Evolutionary conservation across 2,329 filamentous ascomycete genomes (phyloP), one percentile per base, ranked within the genome.

Genomic region (Microsporum canis): DNA sequence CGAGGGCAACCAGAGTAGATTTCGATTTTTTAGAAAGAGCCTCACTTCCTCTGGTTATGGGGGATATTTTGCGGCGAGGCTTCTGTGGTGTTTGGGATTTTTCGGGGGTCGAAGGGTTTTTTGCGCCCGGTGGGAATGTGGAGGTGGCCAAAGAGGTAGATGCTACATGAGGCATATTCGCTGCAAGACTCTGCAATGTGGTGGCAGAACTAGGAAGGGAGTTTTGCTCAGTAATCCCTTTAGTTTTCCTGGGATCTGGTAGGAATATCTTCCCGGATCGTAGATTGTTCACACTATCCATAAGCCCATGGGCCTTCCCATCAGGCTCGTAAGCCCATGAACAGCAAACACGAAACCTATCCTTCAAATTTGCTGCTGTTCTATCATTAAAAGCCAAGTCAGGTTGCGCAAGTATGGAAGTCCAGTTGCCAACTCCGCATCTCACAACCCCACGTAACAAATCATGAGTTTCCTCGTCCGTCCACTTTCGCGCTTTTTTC

Each of bases 371-470:
- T 29, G 84, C 78, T 7, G 83, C 79, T n/a, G 79, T 84, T 33
- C 84, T 76, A 8, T 78, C 75, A 63, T 82, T 77, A 67, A 87
- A 86, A 2, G 72, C 73, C 62, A 82, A 80, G 38, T 84, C 80
- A 14, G 79, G 70, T 64, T 82, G 80, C 2, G 80, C 75, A 31
- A 85, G 69, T 17, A 87, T 86, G 64, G 79, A 80, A 61, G 83
- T 86, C 84, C 84, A 87, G 64, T 79, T 84, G 2, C 84, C 84
- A 63, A 85, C 82, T 1, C 84, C 84, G 66, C 82, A 84, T 63
- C 78, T 80, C 41, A 80, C 77, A 6, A 85, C 84, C 0, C 84
- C 84, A 61, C 78, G 74, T 10, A 86, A 72, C 31, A 87, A 69
- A 64, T 81, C 76, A 33, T 75, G 76, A 0, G 83, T 86, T 69